Evolutionary conservation across 345 rosid genomes (phyloP).

Genomic region (Populus davidiana): DNA sequence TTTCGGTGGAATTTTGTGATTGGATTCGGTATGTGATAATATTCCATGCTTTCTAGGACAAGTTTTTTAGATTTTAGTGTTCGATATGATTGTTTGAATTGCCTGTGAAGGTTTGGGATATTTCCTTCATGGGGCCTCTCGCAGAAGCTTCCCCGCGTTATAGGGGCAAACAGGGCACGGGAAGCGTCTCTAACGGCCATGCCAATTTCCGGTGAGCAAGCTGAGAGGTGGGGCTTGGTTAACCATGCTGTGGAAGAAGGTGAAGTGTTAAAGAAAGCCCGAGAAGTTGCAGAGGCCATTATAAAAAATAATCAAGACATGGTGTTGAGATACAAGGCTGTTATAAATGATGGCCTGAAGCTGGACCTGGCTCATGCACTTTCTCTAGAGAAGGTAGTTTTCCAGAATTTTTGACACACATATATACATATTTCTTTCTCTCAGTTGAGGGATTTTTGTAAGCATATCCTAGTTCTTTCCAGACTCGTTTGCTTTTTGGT

Average conservation of each 20-base stretch:
- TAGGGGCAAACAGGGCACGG: constrained; percentile 77
- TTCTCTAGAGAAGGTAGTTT: constrained; percentile 72
- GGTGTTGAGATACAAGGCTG: constrained; percentile 72
- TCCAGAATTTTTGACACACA: no score
- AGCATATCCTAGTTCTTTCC: background rate
- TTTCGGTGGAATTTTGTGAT: background rate
- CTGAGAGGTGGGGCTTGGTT: constrained; percentile 79
- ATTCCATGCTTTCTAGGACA: background rate
- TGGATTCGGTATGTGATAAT: background rate
- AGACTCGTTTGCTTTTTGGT: background rate
- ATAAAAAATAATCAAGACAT: constrained; percentile 64
- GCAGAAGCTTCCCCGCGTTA: constrained; percentile 76
- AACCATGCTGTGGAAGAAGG: constrained; percentile 76
- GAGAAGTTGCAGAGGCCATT: constrained; percentile 61
- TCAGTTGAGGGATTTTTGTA: background rate
- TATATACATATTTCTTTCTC: background rate
- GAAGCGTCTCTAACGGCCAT: constrained; percentile 65
- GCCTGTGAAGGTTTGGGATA: constrained; percentile 68
- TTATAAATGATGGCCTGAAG: constrained; percentile 75
- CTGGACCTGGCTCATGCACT: constrained; percentile 74
- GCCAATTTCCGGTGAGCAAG: constrained; percentile 78
- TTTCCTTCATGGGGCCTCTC: constrained; percentile 98
- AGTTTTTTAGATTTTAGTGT: background rate
- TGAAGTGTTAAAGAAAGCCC: constrained; percentile 60
- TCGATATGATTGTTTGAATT: background rate